phyloP scores from a whole-genome alignment of 495 filamentous ascomycete species.

The Aspergillus egyptiacus region DNA sequence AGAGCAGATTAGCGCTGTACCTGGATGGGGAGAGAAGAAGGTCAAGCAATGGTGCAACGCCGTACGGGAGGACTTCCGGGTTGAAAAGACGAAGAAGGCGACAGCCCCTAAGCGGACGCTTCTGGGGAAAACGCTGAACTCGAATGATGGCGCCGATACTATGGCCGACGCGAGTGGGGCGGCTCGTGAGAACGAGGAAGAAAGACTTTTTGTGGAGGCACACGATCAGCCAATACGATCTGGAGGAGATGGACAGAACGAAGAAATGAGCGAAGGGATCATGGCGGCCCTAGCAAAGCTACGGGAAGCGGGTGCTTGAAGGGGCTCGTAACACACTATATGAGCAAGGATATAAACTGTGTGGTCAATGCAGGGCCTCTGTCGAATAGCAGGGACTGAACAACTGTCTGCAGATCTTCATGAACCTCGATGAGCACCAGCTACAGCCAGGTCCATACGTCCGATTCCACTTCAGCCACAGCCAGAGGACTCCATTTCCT shows the following conservation, averaged over 20 bases:
- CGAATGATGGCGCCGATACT: not conserved
- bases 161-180: not conserved
- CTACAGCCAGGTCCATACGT: too few species aligned
- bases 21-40: conserved; percentile 95
- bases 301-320: conserved; percentile 28
- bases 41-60: conserved; percentile 74
- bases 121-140: not conserved
- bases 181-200: conserved; percentile 12
- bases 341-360: too few species aligned
- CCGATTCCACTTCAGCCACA: too few species aligned
- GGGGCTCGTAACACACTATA: too few species aligned
- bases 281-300: conserved; percentile 54
- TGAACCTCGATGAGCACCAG: too few species aligned
- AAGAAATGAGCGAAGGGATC: conserved; percentile 46
- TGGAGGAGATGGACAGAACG: conserved; percentile 14
- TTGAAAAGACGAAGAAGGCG: conserved; percentile 59
- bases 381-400: too few species aligned
- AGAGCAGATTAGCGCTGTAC: conserved; percentile 74
- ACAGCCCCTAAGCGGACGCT: conserved; percentile 23
- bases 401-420: too few species aligned
- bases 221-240: not conserved
- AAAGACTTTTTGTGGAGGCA: conserved; percentile 18
- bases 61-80: conserved; percentile 77
- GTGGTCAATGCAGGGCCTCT: too few species aligned
- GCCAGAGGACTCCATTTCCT: too few species aligned